Evolutionary conservation across 108 stramenopile species (phyloP).

Genomic region (Nitzschia sp.): DNA sequence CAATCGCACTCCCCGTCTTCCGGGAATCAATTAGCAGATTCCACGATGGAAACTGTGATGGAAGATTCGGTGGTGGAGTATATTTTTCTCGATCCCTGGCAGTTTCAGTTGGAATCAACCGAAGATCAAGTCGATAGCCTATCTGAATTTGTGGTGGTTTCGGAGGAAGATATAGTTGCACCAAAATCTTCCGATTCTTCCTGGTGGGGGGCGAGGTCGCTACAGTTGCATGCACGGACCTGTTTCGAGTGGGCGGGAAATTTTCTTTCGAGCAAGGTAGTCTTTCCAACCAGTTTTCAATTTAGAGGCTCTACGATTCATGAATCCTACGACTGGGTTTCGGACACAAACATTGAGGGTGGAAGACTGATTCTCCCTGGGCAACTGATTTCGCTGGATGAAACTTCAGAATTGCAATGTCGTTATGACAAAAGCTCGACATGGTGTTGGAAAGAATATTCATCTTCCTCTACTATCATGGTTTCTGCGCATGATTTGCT

Average conservation of each 20-base stretch:
- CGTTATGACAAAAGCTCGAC: background rate
- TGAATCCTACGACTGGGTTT: slow-evolving; percentile 34
- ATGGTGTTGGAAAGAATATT: background rate
- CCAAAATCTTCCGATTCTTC: too few species aligned
- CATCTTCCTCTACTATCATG: slow-evolving; percentile 26
- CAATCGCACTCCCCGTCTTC: background rate
- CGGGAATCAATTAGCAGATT: background rate
- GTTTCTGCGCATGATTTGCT: slow-evolving; percentile 38
- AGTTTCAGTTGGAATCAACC: background rate
- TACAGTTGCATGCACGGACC: too few species aligned
- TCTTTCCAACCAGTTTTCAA: background rate
- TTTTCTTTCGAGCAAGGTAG: too few species aligned
- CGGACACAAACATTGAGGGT: slow-evolving; percentile 26
- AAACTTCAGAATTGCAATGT: background rate
- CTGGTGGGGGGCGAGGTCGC: background rate
- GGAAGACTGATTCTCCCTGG: slow-evolving; percentile 33
- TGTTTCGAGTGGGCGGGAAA: too few species aligned
- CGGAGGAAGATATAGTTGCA: background rate
- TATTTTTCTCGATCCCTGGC: slow-evolving; percentile 5
- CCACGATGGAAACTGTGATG: slow-evolving; percentile 5
- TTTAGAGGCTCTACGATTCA: slow-evolving; percentile 8
- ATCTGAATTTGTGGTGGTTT: background rate
- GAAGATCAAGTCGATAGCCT: background rate
- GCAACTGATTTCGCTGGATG: slow-evolving; percentile 14
- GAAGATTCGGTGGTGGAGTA: slow-evolving; percentile 10